Evolutionary conservation across 2,329 filamentous ascomycete genomes (phyloP).

Genomic region (Ophiocordyceps camponoti-leonardi): DNA sequence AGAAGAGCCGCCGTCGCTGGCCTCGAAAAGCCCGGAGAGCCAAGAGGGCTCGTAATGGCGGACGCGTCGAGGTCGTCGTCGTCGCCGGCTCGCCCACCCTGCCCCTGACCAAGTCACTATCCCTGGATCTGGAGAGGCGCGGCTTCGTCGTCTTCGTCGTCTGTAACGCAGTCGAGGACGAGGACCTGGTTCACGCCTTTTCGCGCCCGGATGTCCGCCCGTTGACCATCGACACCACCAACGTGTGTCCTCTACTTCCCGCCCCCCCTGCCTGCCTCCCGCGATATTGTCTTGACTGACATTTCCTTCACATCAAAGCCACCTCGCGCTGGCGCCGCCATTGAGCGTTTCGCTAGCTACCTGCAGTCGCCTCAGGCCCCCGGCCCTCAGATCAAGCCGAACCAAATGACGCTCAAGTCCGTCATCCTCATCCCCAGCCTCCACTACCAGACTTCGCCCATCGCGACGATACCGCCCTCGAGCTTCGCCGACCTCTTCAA

Average conservation of each 20-base stretch:
- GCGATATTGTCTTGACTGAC: neutral
- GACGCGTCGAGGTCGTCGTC: conserved; percentile 71
- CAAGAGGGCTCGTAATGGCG: conserved; percentile 63
- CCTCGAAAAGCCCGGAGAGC: conserved; percentile 56
- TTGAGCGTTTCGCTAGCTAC: conserved; percentile 53
- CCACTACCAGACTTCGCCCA: conserved; percentile 65
- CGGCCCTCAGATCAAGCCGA: conserved; percentile 57
- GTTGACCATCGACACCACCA: conserved; percentile 65
- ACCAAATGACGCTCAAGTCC: conserved; percentile 60
- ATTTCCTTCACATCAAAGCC: conserved; percentile 27
- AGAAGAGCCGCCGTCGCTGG: conserved; percentile 26
- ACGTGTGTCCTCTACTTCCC: conserved; percentile 32
- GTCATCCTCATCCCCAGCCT: conserved; percentile 71
- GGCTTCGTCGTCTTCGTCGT: conserved; percentile 91
- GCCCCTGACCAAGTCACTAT: conserved; percentile 66
- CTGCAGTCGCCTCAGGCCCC: conserved; percentile 62
- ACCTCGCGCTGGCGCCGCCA: conserved; percentile 47
- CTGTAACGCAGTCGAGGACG: conserved; percentile 71
- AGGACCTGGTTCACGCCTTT: conserved; percentile 59
- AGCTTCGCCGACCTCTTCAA: conserved; percentile 84
- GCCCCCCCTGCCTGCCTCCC: neutral
- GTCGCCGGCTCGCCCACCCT: conserved; percentile 78
- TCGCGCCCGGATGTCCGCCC: conserved; percentile 68
- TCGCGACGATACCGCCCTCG: conserved; percentile 70
- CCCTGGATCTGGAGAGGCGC: conserved; percentile 72